phyloP scores from a whole-genome alignment of 2,329 filamentous ascomycete species.

The Neoarthrinium moseri region DNA sequence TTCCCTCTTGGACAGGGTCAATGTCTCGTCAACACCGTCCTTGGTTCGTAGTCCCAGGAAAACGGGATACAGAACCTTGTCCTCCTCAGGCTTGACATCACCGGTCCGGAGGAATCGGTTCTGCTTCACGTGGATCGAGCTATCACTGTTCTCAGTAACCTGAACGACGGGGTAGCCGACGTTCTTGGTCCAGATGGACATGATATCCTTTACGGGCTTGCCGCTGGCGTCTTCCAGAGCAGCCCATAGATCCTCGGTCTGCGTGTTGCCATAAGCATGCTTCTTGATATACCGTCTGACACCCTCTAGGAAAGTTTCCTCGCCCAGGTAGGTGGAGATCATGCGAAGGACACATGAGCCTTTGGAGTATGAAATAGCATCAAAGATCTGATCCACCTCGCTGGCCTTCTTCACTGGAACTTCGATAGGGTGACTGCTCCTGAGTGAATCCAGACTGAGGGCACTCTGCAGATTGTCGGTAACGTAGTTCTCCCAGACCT shows the following conservation, averaged over 20 bases:
- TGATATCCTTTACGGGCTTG: conserved; percentile 85
- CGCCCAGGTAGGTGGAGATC: conserved; percentile 93
- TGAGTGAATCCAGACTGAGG: conserved; percentile 81
- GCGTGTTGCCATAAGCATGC: conserved; percentile 94
- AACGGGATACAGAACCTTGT: conserved; percentile 83
- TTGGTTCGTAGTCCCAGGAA: conserved; percentile 84
- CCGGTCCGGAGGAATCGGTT: conserved; percentile 92
- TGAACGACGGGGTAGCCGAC: conserved; percentile 90
- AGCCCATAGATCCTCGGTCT: conserved; percentile 87
- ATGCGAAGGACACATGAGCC: conserved; percentile 94
- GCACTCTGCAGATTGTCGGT: conserved; percentile 89
- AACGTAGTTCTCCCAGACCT: conserved; percentile 95
- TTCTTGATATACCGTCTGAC: conserved; percentile 90
- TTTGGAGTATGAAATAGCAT: conserved; percentile 96
- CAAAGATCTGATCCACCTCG: conserved; percentile 97
- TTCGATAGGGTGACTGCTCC: conserved; percentile 95
- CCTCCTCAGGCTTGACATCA: conserved; percentile 91
- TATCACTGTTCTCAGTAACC: conserved; percentile 73
- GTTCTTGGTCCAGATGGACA: conserved; percentile 97
- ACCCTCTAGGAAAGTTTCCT: conserved; percentile 90
- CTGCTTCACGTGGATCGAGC: conserved; percentile 83
- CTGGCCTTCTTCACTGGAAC: conserved; percentile 93
- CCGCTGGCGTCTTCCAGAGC: conserved; percentile 85
- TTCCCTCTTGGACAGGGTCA: conserved; percentile 72
- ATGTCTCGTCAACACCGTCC: conserved; percentile 74